phyloP scores from a whole-genome alignment of 495 filamentous ascomycete genomes.

The Lineolata rhizophorae region DNA sequence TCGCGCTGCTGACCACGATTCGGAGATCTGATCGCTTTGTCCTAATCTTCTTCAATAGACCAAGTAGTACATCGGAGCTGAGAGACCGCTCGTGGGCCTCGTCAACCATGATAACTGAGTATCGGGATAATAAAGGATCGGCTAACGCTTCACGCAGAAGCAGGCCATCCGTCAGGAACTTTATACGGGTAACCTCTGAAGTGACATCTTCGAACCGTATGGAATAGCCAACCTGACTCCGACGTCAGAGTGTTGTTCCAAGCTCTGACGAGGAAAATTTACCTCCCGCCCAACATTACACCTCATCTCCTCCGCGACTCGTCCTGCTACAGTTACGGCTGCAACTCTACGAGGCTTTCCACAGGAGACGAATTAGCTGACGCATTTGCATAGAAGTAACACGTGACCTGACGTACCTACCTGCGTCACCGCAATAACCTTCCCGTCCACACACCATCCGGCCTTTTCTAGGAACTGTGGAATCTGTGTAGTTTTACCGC shows the following conservation, averaged over 20 bases:
- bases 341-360: slow-evolving; percentile 75
- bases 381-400: slow-evolving; percentile 2
- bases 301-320: slow-evolving; percentile 86
- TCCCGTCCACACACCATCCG: slow-evolving; percentile 73
- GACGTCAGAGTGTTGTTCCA: background rate
- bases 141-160: slow-evolving; percentile 84
- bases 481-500: slow-evolving; percentile 26
- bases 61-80: slow-evolving; percentile 82
- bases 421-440: slow-evolving; percentile 77
- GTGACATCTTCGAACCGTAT: slow-evolving; percentile 93
- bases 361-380: slow-evolving; percentile 18
- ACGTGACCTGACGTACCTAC: slow-evolving; percentile 24
- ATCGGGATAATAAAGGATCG: slow-evolving; percentile 77
- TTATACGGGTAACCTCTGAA: slow-evolving; percentile 72
- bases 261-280: background rate
- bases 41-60: slow-evolving; percentile 82
- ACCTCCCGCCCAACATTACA: slow-evolving; percentile 73
- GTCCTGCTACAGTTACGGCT: slow-evolving; percentile 71
- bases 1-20: slow-evolving; percentile 86
- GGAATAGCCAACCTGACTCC: slow-evolving; percentile 57
- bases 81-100: slow-evolving; percentile 93
- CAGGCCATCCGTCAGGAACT: slow-evolving; percentile 91
- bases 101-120: slow-evolving; percentile 96
- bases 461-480: slow-evolving; percentile 25
- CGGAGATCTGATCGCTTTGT: slow-evolving; percentile 64